phyloP scores from a whole-genome alignment of 2,329 filamentous ascomycete genomes.

The Paraconiothyrium sp. region DNA sequence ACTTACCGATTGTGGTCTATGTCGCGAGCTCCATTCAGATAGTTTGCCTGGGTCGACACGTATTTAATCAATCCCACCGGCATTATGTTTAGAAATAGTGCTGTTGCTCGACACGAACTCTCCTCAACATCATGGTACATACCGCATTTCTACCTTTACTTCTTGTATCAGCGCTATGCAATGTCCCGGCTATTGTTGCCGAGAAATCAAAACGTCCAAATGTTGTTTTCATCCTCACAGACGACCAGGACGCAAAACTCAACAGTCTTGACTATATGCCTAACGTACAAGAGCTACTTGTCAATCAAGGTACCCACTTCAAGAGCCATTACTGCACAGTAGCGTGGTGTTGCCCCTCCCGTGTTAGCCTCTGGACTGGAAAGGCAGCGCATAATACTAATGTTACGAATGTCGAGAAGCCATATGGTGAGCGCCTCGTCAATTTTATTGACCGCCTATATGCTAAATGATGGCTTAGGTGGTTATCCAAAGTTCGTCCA shows the following conservation, averaged over 20 bases:
- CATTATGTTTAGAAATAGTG: no score
- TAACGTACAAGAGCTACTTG: conserved; percentile 62
- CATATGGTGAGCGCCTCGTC: conserved; percentile 55
- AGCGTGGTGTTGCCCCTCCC: conserved; percentile 71
- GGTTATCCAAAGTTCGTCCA: conserved; percentile 73
- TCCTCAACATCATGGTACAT: background rate
- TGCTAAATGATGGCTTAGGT: conserved; percentile 41
- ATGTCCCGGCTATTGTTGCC: background rate
- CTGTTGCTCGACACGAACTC: no score
- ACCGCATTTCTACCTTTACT: background rate
- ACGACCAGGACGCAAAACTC: conserved; percentile 67
- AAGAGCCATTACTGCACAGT: conserved; percentile 71
- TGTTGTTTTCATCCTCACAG: conserved; percentile 72
- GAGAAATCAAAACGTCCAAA: conserved; percentile 51
- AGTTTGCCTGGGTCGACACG: no score
- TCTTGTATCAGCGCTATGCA: background rate
- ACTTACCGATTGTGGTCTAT: no score
- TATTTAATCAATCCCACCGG: no score
- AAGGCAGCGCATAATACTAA: conserved; percentile 74
- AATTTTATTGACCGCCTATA: conserved; percentile 21
- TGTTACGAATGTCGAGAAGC: conserved; percentile 66
- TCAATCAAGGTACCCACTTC: conserved; percentile 66
- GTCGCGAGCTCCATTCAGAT: no score
- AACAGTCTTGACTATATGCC: conserved; percentile 70
- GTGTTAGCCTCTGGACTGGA: conserved; percentile 71